Evolutionary conservation across 1,139 yeast species (phyloP), one percentile per base, ranked within the genome.

Genomic region (Yamadazyma blattariae): DNA sequence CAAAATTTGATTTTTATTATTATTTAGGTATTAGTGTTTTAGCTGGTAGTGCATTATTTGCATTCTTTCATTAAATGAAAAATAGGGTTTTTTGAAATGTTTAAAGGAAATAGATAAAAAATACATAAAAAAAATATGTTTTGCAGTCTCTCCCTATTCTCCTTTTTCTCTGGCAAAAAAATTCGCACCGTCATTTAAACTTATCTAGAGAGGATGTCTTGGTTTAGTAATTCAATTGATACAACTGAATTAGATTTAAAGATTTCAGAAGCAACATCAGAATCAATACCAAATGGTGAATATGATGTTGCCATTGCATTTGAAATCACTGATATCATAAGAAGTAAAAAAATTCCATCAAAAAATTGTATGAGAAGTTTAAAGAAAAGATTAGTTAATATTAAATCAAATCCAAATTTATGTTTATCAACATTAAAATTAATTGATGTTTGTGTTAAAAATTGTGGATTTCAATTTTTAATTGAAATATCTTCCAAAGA

Each of bases 261-360:
- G 48, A 77, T 90, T 34, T 74, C 74, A 36, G 79, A 75, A 46
- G 96, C 97, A 11, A 89, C 97, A 0, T 82, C 92, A 23, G 96
- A 88, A 57, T 66, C 86, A 15, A 83, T 92, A 35, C 97, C 97
- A 3, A 81, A 85, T 52, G 98, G 97, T 3, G 96, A 89, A 50
- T 73, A 87, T 36, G 97, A 92, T 50, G 71, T 87, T 43, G 77
- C 82, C 6, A 69, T 77, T 34, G 90, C 94, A 8, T 68, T 92
- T 42, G 98, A 92, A 55, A 77, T 92, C 39, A 86, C 96, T 36
- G 99, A 92, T 59, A 56, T 82, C 34, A 87, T 92, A 33, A 73
- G 97, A 46, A 81, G 95, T 36, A 89, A 89, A 54, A 79, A 84
- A 43, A 77, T 88, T n/a, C 74, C 82, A 1, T 77, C 97, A 4